Conservation (phyloP, 768 basidiomycete species). For the Mycena albidolilacea region DNA sequence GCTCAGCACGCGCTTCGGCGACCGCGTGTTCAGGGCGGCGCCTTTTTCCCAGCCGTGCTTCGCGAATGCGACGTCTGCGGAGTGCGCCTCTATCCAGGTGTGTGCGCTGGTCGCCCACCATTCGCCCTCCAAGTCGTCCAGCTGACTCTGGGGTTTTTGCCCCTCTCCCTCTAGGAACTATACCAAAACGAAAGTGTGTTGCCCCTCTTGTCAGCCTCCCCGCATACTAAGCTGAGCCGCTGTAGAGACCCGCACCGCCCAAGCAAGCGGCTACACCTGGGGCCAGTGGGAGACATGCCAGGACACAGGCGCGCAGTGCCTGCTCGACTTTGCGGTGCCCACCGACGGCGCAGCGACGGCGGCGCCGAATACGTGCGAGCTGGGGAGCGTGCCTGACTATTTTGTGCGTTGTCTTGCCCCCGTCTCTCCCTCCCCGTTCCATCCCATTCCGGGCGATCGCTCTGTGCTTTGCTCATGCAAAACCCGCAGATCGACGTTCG, state of each 20-base stretch:
- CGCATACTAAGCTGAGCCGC: background rate
- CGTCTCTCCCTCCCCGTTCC: background rate
- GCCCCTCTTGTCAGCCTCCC: background rate
- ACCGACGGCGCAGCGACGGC: constrained; percentile 47
- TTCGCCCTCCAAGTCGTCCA: background rate
- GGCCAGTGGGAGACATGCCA: constrained; percentile 74
- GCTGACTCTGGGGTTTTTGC: background rate
- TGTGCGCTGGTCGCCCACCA: background rate
- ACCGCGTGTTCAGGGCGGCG: constrained; percentile 24
- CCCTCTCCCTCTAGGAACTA: constrained; percentile 3
- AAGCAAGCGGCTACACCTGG: constrained; percentile 50
- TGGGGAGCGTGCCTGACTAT: constrained; percentile 56
- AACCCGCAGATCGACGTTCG: constrained; percentile 58
- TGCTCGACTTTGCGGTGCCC: constrained; percentile 58
- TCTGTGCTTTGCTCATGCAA: too few species aligned
- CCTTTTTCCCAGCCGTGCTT: constrained; percentile 39
- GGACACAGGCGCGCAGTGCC: constrained; percentile 58
- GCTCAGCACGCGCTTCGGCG: constrained; percentile 31
- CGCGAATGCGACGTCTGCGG: constrained; percentile 26
- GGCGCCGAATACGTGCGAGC: constrained; percentile 49
- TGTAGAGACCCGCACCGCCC: constrained; percentile 28
- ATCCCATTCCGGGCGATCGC: background rate
- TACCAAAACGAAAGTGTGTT: constrained; percentile 37
- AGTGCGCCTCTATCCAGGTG: constrained; percentile 32
- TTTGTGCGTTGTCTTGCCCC: constrained; percentile 50